Evolutionary conservation across 1,284 basidiomycete species (phyloP).

Genomic region (Boletus sp.): DNA sequence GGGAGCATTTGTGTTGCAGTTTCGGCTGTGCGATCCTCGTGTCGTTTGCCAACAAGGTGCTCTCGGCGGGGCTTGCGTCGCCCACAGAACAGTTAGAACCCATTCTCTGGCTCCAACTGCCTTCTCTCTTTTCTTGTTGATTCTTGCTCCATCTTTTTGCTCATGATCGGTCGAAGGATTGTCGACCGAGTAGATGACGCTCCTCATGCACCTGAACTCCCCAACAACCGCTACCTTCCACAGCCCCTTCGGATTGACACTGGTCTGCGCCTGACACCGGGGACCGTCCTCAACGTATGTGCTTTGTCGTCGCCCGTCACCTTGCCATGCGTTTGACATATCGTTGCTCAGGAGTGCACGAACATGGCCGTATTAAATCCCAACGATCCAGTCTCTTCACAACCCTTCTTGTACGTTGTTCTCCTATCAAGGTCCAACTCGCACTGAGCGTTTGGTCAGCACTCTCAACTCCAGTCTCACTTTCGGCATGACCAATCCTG

Average conservation of each 20-base stretch:
- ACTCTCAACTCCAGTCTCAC: conserved; percentile 24
- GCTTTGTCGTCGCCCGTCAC: background rate
- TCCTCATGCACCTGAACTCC: conserved; percentile 10
- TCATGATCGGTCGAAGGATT: conserved; percentile 30
- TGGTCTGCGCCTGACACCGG: conserved; percentile 1
- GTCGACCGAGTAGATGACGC: conserved; percentile 27
- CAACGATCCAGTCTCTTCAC: conserved; percentile 6
- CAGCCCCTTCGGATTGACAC: conserved; percentile 17
- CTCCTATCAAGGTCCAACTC: conserved; percentile 13
- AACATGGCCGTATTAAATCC: conserved; percentile 11
- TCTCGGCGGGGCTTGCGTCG: background rate
- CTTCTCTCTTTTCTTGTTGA: conserved; percentile 22
- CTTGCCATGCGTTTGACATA: background rate
- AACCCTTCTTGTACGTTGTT: conserved; percentile 16
- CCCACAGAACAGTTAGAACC: no score
- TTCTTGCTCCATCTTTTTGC: conserved; percentile 13
- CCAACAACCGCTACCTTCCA: conserved; percentile 8
- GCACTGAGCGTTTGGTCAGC: conserved; percentile 19
- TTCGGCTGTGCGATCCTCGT: conserved; percentile 12
- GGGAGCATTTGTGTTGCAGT: no score
- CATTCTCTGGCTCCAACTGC: conserved; percentile 14
- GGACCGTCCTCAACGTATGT: conserved; percentile 16
- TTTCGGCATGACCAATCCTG: conserved; percentile 29
- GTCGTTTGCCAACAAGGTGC: background rate
- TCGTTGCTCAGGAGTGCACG: conserved; percentile 19